These are phyloP conservation scores for Rugonectria rugulosa DNA, from an alignment of 2,329 filamentous ascomycete species.

Conservation along the genomic window DNA sequence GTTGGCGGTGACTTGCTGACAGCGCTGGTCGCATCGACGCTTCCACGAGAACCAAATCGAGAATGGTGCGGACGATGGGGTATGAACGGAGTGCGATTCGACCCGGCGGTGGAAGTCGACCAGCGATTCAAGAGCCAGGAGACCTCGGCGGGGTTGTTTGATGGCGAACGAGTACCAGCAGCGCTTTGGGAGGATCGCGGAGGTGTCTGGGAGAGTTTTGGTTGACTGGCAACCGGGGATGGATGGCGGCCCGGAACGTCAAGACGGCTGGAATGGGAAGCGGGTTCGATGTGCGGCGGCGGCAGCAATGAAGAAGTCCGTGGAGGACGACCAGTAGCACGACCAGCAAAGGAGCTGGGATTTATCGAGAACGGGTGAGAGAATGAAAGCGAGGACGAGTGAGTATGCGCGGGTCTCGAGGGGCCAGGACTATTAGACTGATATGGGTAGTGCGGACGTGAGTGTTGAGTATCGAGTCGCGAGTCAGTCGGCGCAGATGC, in stretches of 20 bases:
- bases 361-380: conserved; percentile 23
- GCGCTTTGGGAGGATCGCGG: conserved; percentile 21
- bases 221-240: conserved; percentile 24
- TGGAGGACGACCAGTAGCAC: conserved; percentile 45
- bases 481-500: conserved; percentile 30
- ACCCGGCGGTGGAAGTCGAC: conserved; percentile 61
- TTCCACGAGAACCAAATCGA: conserved; percentile 51
- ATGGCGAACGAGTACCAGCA: conserved; percentile 36
- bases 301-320: conserved; percentile 55
- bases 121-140: conserved; percentile 60
- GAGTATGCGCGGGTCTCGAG: conserved; percentile 25
- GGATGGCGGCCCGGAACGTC: conserved; percentile 30
- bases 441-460: conserved; percentile 15
- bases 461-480: conserved; percentile 24
- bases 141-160: conserved; percentile 48
- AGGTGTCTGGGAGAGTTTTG: conserved; percentile 26
- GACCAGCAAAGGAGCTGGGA: conserved; percentile 37
- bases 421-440: conserved; percentile 23
- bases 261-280: conserved; percentile 27
- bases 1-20: conserved; percentile 41
- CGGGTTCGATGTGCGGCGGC: conserved; percentile 43
- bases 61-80: conserved; percentile 42
- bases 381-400: conserved; percentile 23
- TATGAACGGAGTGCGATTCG: conserved; percentile 53
- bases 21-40: conserved; percentile 51